Evolutionary conservation across 2,329 filamentous ascomycete species (phyloP), one percentile per base, ranked within the genome.

Genomic region (Aspergillus thermomutatus): DNA sequence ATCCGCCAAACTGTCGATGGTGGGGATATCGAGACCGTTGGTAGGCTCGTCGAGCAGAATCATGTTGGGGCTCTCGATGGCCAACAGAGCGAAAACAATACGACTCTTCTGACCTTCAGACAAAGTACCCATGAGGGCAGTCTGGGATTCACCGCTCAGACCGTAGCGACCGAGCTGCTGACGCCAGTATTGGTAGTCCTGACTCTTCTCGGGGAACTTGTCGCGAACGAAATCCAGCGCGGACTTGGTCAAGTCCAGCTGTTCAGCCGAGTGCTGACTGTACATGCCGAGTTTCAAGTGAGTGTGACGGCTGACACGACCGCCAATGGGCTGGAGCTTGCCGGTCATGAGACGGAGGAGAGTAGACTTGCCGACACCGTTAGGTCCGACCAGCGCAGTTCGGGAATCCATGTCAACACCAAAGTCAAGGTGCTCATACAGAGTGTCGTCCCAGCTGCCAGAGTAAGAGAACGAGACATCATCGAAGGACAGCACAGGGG

Each of bases 361-460:
- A 14, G 94, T 97, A 25, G 94, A 97, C 83, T 99, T 99, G 76
- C 94, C 94, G 58, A 97, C 94, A 92, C 94, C 94, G 79, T 97
- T 97, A 75, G 94, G 94, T 59, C 94, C 94, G 73, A 99, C 94
- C 60, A 99, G 88, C 49, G 93, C 93, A 49, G 92, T 96, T 80
- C 94, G 88, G 61, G 92, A 97, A 82, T 99, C 94, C 94, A 99
- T 99, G 79, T 99, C 95, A 69, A 99, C 94, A 86, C 94, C 94
- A 62, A 99, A 90, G 75, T 99, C 94, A 45, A 99, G 86, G 80
- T 97, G 86, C 78, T 93, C 91, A 82, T 99, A 99, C 54, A 99
- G 83, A 74, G 96, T 95, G 73, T 99, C 94, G 71, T 90, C 87
- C 54, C 85, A 70, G 14, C 96, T 85, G 60, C 94, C 94, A 54